Evolutionary conservation across 441 rosid genomes (phyloP).

Genomic region (Brassica hybrid): DNA sequence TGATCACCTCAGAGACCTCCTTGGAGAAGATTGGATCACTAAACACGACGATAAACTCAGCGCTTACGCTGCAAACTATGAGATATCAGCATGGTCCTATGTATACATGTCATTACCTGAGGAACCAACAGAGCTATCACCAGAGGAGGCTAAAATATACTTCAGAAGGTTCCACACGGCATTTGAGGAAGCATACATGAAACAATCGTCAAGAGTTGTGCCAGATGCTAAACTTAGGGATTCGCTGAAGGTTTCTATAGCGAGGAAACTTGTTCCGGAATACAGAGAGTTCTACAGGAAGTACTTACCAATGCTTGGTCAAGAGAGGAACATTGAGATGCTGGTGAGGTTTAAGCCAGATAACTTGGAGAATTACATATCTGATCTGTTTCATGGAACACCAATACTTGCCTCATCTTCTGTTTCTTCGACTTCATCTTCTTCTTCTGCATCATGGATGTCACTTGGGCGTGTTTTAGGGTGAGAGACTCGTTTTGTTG

Average conservation of each 20-base stretch:
- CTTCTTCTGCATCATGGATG: not conserved
- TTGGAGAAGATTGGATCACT: constrained; percentile 73
- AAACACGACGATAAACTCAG: constrained; percentile 58
- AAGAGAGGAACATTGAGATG: constrained; percentile 42
- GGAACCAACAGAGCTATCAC: constrained; percentile 42
- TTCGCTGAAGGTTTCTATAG: constrained; percentile 57
- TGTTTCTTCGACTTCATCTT: not conserved
- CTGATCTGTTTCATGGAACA: constrained; percentile 61
- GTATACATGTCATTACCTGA: constrained; percentile 56
- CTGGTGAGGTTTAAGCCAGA: constrained; percentile 52
- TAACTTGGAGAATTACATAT: constrained; percentile 60
- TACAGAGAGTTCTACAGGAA: constrained; percentile 66
- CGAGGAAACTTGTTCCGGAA: constrained; percentile 51
- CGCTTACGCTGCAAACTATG: constrained; percentile 63
- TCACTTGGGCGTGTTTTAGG: not conserved
- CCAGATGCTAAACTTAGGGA: constrained; percentile 62
- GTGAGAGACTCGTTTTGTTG: not conserved
- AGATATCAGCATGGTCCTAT: constrained; percentile 67
- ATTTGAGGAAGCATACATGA: constrained; percentile 68
- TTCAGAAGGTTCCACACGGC: constrained; percentile 60
- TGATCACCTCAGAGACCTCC: constrained; percentile 54
- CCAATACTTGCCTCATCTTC: constrained; percentile 36
- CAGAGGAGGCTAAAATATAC: constrained; percentile 53
- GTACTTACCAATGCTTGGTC: constrained; percentile 39
- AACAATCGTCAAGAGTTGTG: constrained; percentile 55